A percentile compares a stretch with the other conserved stretches of the same genome.
These are phyloP conservation scores for Sclerotinia subarctica DNA, from an alignment of 2,329 filamentous ascomycete genomes.

Conservation along the genomic window DNA sequence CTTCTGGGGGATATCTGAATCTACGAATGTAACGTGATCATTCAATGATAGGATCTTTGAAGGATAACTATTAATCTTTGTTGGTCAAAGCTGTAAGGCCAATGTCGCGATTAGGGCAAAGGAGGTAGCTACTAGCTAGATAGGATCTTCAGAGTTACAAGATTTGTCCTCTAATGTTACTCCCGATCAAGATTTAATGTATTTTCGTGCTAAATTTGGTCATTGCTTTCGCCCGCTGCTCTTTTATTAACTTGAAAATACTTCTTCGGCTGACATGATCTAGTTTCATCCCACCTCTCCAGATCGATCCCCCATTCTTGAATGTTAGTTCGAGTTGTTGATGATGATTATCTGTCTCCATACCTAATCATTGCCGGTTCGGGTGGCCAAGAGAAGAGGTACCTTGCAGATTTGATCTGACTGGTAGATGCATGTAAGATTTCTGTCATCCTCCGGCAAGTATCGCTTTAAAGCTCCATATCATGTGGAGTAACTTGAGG, in stretches of 20 bases:
- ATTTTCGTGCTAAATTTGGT: neutral
- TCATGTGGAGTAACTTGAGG: neutral
- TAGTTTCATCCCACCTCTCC: neutral
- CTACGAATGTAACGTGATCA: neutral
- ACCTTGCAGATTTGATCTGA: conserved; percentile 2
- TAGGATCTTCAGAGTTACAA: conserved; percentile 4
- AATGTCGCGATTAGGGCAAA: neutral
- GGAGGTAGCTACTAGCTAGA: neutral
- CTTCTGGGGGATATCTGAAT: neutral
- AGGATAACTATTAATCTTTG: neutral
- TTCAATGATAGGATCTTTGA: neutral
- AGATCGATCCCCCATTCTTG: neutral
- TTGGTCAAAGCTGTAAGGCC: conserved; percentile 13
- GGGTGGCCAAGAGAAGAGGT: neutral
- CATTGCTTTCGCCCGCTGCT: neutral
- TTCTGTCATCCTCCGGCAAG: conserved; percentile 11
- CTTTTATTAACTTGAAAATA: neutral
- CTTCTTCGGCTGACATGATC: neutral
- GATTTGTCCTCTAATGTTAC: neutral
- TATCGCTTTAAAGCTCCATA: neutral
- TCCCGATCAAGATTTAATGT: neutral
- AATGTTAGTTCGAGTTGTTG: neutral
- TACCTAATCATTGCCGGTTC: neutral
- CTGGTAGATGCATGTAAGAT: conserved; percentile 7
- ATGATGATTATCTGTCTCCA: neutral